phyloP scores from a whole-genome alignment of 1,139 yeast species.

The Magnusiomyces ingens region DNA sequence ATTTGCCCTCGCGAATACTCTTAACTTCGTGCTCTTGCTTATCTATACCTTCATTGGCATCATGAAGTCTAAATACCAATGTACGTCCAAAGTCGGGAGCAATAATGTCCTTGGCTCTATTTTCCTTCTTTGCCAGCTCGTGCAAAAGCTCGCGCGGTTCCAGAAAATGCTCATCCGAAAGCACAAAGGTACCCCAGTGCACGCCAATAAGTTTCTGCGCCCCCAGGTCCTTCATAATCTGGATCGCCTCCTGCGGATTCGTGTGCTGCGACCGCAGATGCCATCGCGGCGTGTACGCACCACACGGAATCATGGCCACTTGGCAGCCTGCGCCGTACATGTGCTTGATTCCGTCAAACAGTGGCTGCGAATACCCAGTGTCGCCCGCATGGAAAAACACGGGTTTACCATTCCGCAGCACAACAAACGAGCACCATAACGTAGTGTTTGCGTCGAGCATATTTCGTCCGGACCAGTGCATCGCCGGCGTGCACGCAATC shows the following conservation, averaged over 20 bases:
- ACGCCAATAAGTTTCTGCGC: slow-evolving; percentile 71
- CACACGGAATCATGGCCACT: slow-evolving; percentile 80
- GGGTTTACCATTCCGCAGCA: slow-evolving; percentile 60
- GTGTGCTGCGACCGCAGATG: slow-evolving; percentile 87
- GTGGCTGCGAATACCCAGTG: slow-evolving; percentile 74
- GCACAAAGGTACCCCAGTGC: slow-evolving; percentile 92
- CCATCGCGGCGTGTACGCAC: slow-evolving; percentile 94
- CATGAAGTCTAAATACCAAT: slow-evolving; percentile 33
- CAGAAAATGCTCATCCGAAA: slow-evolving; percentile 78
- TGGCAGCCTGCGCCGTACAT: slow-evolving; percentile 57
- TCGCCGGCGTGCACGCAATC: slow-evolving; percentile 84
- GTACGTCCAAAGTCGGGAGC: slow-evolving; percentile 53
- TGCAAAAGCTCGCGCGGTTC: slow-evolving; percentile 61
- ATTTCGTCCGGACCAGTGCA: slow-evolving; percentile 95
- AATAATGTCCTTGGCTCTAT: slow-evolving; percentile 35
- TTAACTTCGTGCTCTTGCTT: slow-evolving; percentile 16
- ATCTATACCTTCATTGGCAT: slow-evolving; percentile 16
- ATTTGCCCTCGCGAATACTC: slow-evolving; percentile 29
- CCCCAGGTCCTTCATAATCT: slow-evolving; percentile 56
- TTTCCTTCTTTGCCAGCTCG: slow-evolving; percentile 23
- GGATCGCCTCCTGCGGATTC: slow-evolving; percentile 68
- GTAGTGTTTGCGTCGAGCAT: slow-evolving; percentile 71
- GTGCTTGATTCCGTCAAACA: slow-evolving; percentile 58
- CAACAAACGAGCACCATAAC: slow-evolving; percentile 80
- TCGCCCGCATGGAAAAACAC: slow-evolving; percentile 89